Evolutionary conservation across 805 yeast genomes (phyloP).

Genomic region (Zygoascus bituminiphila): DNA sequence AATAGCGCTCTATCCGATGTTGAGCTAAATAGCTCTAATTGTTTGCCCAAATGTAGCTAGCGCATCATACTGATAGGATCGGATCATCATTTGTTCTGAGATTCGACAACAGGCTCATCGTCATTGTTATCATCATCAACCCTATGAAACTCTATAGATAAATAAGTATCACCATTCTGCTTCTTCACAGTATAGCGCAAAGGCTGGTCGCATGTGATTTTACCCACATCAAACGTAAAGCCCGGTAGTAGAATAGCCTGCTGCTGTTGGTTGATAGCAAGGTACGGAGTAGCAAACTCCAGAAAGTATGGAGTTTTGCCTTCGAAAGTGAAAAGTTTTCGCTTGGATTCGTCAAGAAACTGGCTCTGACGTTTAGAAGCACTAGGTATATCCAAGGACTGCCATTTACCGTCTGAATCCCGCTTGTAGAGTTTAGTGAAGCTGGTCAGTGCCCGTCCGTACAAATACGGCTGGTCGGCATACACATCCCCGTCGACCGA

Average conservation of each 20-base stretch:
- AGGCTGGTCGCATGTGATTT: conserved; percentile 31
- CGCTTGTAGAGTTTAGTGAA: conserved; percentile 36
- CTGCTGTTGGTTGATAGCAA: conserved; percentile 24
- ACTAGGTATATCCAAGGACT: neutral
- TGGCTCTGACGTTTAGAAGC: conserved; percentile 33
- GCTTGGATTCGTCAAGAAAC: conserved; percentile 34
- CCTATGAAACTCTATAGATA: conserved; percentile 21
- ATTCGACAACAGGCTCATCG: no score
- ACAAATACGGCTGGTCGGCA: conserved; percentile 52
- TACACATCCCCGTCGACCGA: conserved; percentile 56
- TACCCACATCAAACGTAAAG: conserved; percentile 29
- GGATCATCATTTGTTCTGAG: no score
- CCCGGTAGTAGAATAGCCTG: conserved; percentile 45
- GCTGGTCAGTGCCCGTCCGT: conserved; percentile 53
- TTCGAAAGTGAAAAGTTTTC: conserved; percentile 36
- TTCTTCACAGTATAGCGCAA: conserved; percentile 30
- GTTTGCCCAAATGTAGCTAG: no score
- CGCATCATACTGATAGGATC: no score
- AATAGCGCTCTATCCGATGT: no score
- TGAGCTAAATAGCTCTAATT: no score
- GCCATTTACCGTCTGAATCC: neutral
- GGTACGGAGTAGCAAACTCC: conserved; percentile 47
- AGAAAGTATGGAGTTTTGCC: conserved; percentile 36
- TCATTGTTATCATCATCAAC: neutral
- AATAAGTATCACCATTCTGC: conserved; percentile 19